Evolutionary conservation across 1,284 basidiomycete genomes (phyloP).

Genomic region (Pseudozyma sp.): DNA sequence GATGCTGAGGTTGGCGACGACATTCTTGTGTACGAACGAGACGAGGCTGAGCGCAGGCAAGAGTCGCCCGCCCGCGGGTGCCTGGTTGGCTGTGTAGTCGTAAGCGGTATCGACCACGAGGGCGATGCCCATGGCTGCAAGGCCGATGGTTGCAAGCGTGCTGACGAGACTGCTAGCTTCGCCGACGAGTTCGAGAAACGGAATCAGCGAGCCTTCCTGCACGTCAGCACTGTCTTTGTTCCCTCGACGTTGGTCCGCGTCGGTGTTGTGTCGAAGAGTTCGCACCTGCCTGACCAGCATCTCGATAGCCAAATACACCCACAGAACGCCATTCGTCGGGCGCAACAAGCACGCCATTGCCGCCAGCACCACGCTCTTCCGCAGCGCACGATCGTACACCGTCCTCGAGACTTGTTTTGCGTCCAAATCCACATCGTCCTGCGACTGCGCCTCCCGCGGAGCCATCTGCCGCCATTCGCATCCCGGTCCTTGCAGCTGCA

Average conservation of each 20-base stretch:
- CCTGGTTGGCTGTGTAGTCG: slow-evolving; percentile 71
- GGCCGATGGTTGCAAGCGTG: slow-evolving; percentile 44
- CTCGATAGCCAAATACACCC: slow-evolving; percentile 73
- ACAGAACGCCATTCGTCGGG: slow-evolving; percentile 87
- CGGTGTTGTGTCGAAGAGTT: not conserved
- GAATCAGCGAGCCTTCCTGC: slow-evolving; percentile 12
- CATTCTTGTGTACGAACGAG: slow-evolving; percentile 83
- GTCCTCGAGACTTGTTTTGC: slow-evolving; percentile 8
- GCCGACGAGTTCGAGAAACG: slow-evolving; percentile 22
- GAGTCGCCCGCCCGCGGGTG: slow-evolving; percentile 52
- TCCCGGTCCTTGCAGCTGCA: slow-evolving; percentile 5
- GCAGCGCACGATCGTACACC: slow-evolving; percentile 21
- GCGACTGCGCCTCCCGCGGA: slow-evolving; percentile 1
- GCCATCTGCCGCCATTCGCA: slow-evolving; percentile 14
- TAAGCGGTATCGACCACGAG: slow-evolving; percentile 77
- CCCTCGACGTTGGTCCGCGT: not conserved
- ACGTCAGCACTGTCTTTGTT: not conserved
- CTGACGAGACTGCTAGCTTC: slow-evolving; percentile 17
- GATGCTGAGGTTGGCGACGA: slow-evolving; percentile 76
- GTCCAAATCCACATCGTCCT: slow-evolving; percentile 20
- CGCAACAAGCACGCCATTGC: slow-evolving; percentile 83
- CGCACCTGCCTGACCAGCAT: slow-evolving; percentile 20
- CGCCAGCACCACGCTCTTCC: slow-evolving; percentile 69
- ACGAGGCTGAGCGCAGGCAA: slow-evolving; percentile 78
- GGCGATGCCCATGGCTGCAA: slow-evolving; percentile 69